Conservation (phyloP, 2,329 filamentous ascomycete genomes). For the Alternaria sp. region DNA sequence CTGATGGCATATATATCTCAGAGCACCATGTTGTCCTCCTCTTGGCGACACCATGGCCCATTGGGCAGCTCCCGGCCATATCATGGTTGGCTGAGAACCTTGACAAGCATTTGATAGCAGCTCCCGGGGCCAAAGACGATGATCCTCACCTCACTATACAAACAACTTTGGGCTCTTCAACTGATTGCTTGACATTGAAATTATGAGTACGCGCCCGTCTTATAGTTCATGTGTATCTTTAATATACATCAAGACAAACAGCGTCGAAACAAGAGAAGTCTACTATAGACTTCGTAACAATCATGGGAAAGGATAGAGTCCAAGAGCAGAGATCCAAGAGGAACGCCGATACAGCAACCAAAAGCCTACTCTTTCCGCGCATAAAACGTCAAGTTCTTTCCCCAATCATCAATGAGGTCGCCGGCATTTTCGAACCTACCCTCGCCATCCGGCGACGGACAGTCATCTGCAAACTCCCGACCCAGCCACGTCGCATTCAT, state of each 20-base stretch:
- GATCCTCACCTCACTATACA: too few relatives aligned
- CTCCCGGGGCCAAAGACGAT: too few relatives aligned
- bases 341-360: not conserved
- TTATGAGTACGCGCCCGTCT: not conserved
- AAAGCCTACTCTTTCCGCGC: not conserved
- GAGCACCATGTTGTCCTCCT: slow-evolving; percentile 2
- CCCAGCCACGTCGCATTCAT: not conserved
- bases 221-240: not conserved
- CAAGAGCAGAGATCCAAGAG: not conserved
- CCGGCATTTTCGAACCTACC: not conserved
- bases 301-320: not conserved
- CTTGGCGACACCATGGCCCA: not conserved
- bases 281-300: not conserved
- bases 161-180: not conserved
- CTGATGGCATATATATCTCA: not conserved
- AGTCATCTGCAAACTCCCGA: not conserved
- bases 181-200: not conserved
- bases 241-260: not conserved
- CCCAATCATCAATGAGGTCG: not conserved
- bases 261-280: not conserved
- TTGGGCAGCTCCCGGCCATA: not conserved
- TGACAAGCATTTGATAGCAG: not conserved
- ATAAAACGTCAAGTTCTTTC: not conserved
- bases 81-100: not conserved
- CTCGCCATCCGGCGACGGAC: not conserved